These are phyloP conservation scores for Infundibulicybe gibba DNA, from an alignment of 768 basidiomycete species.

Conservation along the genomic window DNA sequence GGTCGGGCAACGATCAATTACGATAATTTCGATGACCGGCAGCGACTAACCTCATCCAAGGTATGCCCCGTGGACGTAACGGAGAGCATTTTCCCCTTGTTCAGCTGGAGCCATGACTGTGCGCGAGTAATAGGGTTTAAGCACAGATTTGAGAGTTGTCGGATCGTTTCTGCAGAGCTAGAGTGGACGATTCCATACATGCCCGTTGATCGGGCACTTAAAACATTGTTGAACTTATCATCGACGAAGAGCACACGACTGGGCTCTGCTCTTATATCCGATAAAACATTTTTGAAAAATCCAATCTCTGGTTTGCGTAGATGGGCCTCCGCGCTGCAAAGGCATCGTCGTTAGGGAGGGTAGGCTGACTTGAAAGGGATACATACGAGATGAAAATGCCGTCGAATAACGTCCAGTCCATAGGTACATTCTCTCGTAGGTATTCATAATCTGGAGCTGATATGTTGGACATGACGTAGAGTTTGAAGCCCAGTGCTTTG, in stretches of 20 bases:
- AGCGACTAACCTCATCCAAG: conserved; percentile 17
- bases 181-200: conserved; percentile 35
- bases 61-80: conserved; percentile 24
- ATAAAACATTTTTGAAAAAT: conserved; percentile 33
- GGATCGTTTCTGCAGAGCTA: conserved; percentile 19
- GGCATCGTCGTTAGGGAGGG: too few species aligned
- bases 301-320: conserved; percentile 38
- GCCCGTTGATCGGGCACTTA: conserved; percentile 37
- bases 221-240: conserved; percentile 37
- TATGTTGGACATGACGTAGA: conserved; percentile 42
- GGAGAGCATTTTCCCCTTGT: conserved; percentile 25
- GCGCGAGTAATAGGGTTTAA: conserved; percentile 29
- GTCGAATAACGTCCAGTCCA: conserved; percentile 29
- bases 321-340: too few species aligned
- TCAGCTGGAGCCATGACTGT: conserved; percentile 17
- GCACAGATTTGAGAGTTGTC: conserved; percentile 24
- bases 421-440: conserved; percentile 19
- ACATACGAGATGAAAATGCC: conserved; percentile 33
- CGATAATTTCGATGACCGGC: too few species aligned
- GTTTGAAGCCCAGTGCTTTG: conserved; percentile 21
- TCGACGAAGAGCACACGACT: conserved; percentile 35
- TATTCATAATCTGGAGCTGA: conserved; percentile 31
- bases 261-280: conserved; percentile 31
- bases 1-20: neutral
- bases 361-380: too few species aligned